Evolutionary conservation across 306 rosid genomes (phyloP).

Genomic region (Lathyrus tuberosus): DNA sequence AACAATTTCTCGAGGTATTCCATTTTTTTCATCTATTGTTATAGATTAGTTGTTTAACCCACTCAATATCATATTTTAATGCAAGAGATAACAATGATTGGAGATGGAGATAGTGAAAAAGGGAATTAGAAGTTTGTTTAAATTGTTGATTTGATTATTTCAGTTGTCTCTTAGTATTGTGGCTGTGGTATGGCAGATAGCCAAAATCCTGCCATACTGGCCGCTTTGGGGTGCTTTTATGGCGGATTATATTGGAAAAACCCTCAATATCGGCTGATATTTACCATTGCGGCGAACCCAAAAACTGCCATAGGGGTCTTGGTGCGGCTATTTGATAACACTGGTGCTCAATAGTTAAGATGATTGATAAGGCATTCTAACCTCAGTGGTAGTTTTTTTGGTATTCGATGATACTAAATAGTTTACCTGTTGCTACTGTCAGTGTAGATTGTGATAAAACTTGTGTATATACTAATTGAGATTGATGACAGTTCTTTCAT

Average conservation of each 20-base stretch:
- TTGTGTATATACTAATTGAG: not conserved
- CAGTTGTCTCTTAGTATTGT: not conserved
- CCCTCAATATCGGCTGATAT: too few relatives aligned
- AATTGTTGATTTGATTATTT: not conserved
- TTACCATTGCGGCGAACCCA: too few relatives aligned
- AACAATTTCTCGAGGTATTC: constrained; percentile 89
- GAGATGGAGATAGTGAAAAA: not conserved
- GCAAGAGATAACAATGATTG: too few relatives aligned
- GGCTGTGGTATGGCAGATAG: too few relatives aligned
- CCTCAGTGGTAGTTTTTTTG: not conserved
- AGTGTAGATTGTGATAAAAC: not conserved
- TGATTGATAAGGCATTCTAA: not conserved
- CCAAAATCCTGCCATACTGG: too few relatives aligned
- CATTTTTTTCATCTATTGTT: not conserved
- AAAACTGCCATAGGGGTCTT: too few relatives aligned
- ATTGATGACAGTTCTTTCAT: constrained; percentile 3
- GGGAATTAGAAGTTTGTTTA: not conserved
- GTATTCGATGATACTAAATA: not conserved
- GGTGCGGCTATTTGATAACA: too few relatives aligned
- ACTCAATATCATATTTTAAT: not conserved
- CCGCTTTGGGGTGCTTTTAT: too few relatives aligned
- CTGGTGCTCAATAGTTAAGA: not conserved
- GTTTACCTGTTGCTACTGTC: constrained; percentile 1
- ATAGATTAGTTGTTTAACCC: not conserved
- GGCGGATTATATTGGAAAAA: too few relatives aligned